These are phyloP conservation scores for Somion occarium DNA, from an alignment of 1,284 basidiomycete species.

Conservation along the genomic window DNA sequence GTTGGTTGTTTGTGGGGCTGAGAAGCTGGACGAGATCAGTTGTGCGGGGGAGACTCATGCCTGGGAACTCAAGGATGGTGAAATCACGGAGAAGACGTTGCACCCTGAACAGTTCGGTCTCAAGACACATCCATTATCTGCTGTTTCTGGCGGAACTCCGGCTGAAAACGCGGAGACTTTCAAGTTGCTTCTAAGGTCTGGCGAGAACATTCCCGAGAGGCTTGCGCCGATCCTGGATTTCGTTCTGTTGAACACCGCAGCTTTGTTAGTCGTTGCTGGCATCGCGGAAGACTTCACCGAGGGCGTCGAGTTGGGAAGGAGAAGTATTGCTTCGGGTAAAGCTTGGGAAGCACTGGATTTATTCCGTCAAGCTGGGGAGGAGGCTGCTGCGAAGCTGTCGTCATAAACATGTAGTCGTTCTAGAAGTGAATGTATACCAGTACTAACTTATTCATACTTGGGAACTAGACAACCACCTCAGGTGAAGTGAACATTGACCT, in stretches of 20 bases:
- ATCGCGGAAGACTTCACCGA: conserved; percentile 65
- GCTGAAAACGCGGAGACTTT: conserved; percentile 73
- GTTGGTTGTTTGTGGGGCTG: conserved; percentile 91
- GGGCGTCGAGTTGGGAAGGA: conserved; percentile 69
- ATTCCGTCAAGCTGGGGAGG: conserved; percentile 35
- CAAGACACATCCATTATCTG: conserved; percentile 56
- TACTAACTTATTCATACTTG: too few relatives aligned
- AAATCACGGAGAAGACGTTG: conserved; percentile 46
- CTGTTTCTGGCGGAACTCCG: conserved; percentile 72
- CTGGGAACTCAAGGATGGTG: conserved; percentile 56
- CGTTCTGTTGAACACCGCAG: conserved; percentile 82
- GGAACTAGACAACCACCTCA: too few relatives aligned
- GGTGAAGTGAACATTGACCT: too few relatives aligned
- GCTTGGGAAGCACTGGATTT: conserved; percentile 70
- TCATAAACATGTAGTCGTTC: too few relatives aligned
- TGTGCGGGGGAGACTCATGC: conserved; percentile 87
- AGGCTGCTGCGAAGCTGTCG: conserved; percentile 10
- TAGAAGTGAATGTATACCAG: too few relatives aligned
- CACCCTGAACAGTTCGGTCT: conserved; percentile 72
- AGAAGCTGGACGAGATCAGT: conserved; percentile 93
- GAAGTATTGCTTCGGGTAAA: conserved; percentile 68
- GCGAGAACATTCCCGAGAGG: conserved; percentile 42
- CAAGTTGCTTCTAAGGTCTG: conserved; percentile 50
- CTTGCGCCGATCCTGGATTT: conserved; percentile 72
- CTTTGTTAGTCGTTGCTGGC: conserved; percentile 78